Conservation (phyloP, 768 basidiomycete species). For the Lactifluus piperatus region DNA sequence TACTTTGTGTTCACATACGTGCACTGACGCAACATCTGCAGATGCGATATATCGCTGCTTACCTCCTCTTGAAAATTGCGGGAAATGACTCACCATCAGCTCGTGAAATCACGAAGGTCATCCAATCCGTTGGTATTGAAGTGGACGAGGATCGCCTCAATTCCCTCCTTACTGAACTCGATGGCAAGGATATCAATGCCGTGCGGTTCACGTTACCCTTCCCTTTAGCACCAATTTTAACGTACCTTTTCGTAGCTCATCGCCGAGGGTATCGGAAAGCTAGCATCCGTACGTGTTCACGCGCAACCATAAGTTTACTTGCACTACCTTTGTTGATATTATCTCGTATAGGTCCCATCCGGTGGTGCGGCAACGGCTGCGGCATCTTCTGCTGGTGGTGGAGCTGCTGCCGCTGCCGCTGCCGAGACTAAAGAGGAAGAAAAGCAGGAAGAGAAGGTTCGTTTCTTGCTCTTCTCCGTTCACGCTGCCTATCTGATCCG, state of each 20-base stretch:
- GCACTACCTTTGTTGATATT: constrained; percentile 2
- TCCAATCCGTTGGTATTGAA: constrained; percentile 81
- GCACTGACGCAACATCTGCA: constrained; percentile 23
- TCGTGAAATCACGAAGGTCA: constrained; percentile 80
- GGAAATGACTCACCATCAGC: constrained; percentile 86
- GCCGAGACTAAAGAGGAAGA: constrained; percentile 74
- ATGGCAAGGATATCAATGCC: constrained; percentile 80
- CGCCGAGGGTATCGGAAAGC: constrained; percentile 84
- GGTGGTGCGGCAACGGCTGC: constrained; percentile 70
- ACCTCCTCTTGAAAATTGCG: constrained; percentile 92
- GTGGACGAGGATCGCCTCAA: constrained; percentile 73
- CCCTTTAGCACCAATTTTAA: neutral
- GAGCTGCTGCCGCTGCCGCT: constrained; percentile 51
- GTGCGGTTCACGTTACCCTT: constrained; percentile 34
- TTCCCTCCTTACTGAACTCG: constrained; percentile 81
- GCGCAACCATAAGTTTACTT: neutral
- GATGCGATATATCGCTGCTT: constrained; percentile 94
- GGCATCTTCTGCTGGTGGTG: constrained; percentile 45
- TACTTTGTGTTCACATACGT: neutral
- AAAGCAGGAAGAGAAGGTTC: constrained; percentile 72
- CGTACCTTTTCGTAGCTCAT: constrained; percentile 52
- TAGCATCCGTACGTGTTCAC: constrained; percentile 71
- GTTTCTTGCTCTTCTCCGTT: neutral
- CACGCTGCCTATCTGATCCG: neutral
- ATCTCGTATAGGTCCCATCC: constrained; percentile 64